These are phyloP conservation scores for Casuarina glauca DNA, from an alignment of 306 rosid genomes.

Conservation along the genomic window DNA sequence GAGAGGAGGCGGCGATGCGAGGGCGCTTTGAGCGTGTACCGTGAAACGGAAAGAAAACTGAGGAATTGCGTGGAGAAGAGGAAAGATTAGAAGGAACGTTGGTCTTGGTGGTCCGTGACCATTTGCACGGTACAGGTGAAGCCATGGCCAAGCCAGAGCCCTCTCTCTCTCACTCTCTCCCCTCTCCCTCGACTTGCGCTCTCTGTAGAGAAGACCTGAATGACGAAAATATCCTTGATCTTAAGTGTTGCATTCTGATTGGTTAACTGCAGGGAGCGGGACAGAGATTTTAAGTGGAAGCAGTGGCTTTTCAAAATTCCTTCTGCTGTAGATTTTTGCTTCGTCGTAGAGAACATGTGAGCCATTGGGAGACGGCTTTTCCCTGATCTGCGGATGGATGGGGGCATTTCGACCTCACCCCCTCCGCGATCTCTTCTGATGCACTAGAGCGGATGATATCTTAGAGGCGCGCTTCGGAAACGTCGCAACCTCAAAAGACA, in stretches of 20 bases:
- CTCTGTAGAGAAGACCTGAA: background rate
- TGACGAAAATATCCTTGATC: background rate
- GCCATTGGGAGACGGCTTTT: too few relatives aligned
- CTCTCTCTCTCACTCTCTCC: background rate
- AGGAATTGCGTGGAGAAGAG: conserved; percentile 18
- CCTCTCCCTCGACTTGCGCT: background rate
- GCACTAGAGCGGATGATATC: too few relatives aligned
- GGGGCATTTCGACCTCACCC: too few relatives aligned
- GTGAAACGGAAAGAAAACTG: conserved; percentile 13
- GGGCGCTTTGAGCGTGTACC: conserved; percentile 24
- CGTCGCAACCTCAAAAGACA: too few relatives aligned
- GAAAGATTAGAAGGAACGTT: conserved; percentile 10
- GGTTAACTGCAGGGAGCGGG: too few relatives aligned
- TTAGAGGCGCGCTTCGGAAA: too few relatives aligned
- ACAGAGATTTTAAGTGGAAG: too few relatives aligned
- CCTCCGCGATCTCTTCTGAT: too few relatives aligned
- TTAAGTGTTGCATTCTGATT: background rate
- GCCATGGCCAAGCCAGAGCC: conserved; percentile 34
- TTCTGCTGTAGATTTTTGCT: too few relatives aligned
- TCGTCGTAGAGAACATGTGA: too few relatives aligned
- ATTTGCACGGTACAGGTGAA: conserved; percentile 23
- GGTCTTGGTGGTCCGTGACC: conserved; percentile 20
- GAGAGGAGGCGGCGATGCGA: conserved; percentile 26
- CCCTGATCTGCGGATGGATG: too few relatives aligned
- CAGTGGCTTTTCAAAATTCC: too few relatives aligned